phyloP scores from a whole-genome alignment of 805 yeast genomes.

The Metschnikowia proteae region DNA sequence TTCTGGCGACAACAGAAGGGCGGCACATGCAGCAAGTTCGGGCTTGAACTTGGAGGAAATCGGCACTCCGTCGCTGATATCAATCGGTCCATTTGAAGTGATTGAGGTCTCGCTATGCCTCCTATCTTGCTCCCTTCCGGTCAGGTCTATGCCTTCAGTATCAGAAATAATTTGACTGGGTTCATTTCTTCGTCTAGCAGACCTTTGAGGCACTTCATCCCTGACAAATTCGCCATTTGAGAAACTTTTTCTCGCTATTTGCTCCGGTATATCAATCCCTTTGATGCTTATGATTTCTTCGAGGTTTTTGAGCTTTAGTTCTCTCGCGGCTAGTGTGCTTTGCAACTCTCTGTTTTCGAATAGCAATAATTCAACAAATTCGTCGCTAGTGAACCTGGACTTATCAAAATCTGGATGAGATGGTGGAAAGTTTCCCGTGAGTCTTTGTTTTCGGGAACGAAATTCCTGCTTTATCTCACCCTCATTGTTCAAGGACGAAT shows the following conservation, averaged over 20 bases:
- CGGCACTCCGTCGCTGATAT: conserved; percentile 8
- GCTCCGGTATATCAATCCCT: background rate
- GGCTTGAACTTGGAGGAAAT: conserved; percentile 9
- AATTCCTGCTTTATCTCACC: background rate
- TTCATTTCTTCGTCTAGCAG: conserved; percentile 21
- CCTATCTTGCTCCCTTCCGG: background rate
- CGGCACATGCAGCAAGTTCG: conserved; percentile 10
- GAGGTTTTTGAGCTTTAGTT: conserved; percentile 5
- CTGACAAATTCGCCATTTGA: background rate
- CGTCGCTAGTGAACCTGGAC: conserved; percentile 23
- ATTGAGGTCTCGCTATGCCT: conserved; percentile 12
- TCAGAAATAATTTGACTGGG: background rate
- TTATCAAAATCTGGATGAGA: conserved; percentile 37
- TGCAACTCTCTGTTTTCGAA: conserved; percentile 36
- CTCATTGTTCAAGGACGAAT: background rate
- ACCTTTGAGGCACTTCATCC: conserved; percentile 24
- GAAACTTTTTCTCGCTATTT: background rate
- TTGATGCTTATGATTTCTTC: background rate
- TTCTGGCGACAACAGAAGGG: conserved; percentile 1
- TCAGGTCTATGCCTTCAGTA: background rate
- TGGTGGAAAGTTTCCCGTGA: conserved; percentile 20
- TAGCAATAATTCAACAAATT: conserved; percentile 33
- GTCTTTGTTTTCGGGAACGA: conserved; percentile 2
- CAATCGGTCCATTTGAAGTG: conserved; percentile 14
- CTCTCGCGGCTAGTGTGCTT: conserved; percentile 12